Conservation (phyloP, 2,329 filamentous ascomycete species). For the Diaporthe ampelina region DNA sequence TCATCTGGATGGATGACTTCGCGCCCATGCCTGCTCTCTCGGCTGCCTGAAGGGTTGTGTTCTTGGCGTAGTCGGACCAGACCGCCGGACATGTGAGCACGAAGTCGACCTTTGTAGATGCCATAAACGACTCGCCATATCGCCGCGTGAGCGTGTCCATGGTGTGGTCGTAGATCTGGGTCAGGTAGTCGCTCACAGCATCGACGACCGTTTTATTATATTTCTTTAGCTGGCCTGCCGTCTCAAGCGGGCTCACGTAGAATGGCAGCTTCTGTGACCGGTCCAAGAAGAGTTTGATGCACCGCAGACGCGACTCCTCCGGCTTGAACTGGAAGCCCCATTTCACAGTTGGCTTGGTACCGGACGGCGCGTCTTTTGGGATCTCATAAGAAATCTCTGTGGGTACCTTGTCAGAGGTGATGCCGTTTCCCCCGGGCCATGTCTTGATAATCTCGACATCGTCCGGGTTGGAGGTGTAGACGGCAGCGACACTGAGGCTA, state of each 20-base stretch:
- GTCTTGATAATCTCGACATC: slow-evolving; percentile 88
- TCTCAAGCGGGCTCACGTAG: slow-evolving; percentile 84
- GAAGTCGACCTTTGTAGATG: slow-evolving; percentile 80
- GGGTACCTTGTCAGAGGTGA: slow-evolving; percentile 90
- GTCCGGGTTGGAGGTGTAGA: slow-evolving; percentile 82
- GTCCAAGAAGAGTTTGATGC: slow-evolving; percentile 88
- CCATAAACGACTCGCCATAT: slow-evolving; percentile 85
- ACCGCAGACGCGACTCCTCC: slow-evolving; percentile 81
- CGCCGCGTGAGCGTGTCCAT: slow-evolving; percentile 81
- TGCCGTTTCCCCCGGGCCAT: slow-evolving; percentile 87
- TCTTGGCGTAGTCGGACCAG: slow-evolving; percentile 89
- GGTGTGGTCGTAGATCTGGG: slow-evolving; percentile 81
- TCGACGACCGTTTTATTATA: slow-evolving; percentile 84
- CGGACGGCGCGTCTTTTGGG: slow-evolving; percentile 53
- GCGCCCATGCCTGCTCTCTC: slow-evolving; percentile 84
- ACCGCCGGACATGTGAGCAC: slow-evolving; percentile 87
- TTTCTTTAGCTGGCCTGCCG: slow-evolving; percentile 80
- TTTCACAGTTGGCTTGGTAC: slow-evolving; percentile 68
- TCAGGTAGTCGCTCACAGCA: slow-evolving; percentile 84
- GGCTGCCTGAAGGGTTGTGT: slow-evolving; percentile 82
- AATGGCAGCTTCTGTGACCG: slow-evolving; percentile 84
- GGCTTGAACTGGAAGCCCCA: slow-evolving; percentile 90
- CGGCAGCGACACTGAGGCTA: slow-evolving; percentile 72
- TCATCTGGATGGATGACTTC: slow-evolving; percentile 79
- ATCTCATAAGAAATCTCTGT: slow-evolving; percentile 79